Evolutionary conservation across 169 alveolate species (phyloP).

Genomic region (Blepharisma undulans): DNA sequence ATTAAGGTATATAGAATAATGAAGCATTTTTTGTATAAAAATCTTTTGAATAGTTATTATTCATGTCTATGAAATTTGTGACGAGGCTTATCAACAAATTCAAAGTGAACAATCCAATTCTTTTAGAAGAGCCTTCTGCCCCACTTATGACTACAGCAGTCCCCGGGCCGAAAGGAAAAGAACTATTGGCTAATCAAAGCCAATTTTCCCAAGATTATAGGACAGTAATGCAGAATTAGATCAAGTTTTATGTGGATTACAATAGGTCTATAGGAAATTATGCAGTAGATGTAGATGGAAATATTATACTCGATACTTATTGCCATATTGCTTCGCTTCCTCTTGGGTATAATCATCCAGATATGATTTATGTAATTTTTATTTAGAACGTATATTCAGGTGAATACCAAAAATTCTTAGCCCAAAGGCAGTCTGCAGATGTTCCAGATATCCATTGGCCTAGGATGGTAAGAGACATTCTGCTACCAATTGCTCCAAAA

Average conservation of each 20-base stretch:
- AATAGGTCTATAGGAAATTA: constrained; percentile 62
- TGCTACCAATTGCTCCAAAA: constrained; percentile 60
- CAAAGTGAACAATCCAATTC: constrained; percentile 6
- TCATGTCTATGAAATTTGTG: background rate
- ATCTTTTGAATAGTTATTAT: background rate
- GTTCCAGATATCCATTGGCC: constrained; percentile 9
- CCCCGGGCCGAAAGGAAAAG: constrained; percentile 22
- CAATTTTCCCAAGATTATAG: background rate
- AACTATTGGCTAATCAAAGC: background rate
- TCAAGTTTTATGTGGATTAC: constrained; percentile 46
- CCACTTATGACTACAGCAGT: constrained; percentile 4
- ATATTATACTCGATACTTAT: constrained; percentile 52
- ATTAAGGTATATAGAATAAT: background rate
- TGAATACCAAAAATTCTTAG: background rate
- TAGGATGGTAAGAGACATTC: constrained; percentile 41
- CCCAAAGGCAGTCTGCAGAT: constrained; percentile 23
- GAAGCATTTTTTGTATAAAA: background rate
- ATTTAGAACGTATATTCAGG: background rate
- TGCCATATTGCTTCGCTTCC: constrained; percentile 43
- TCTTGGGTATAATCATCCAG: constrained; percentile 70
- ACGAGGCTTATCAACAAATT: background rate
- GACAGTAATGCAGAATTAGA: constrained; percentile 28
- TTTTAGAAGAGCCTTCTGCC: constrained; percentile 5
- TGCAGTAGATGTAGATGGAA: constrained; percentile 69
- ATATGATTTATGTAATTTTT: background rate